Evolutionary conservation across 2,329 filamentous ascomycete genomes (phyloP).

Genomic region (Dothideomycetes sp.): DNA sequence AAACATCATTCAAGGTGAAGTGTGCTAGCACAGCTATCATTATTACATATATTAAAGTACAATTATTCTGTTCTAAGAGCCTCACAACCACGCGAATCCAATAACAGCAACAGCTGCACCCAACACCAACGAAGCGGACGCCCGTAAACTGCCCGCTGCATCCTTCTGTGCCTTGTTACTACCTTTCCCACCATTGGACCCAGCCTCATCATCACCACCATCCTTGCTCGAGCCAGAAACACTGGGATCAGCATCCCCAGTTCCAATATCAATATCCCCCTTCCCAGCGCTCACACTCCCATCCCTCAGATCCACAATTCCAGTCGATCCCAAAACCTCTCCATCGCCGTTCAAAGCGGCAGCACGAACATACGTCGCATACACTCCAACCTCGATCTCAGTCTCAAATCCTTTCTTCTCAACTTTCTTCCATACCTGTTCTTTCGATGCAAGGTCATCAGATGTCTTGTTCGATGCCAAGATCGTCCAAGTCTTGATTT

Average conservation of each 20-base stretch:
- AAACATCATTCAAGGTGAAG: too few relatives aligned
- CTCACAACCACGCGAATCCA: too few relatives aligned
- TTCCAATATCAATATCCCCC: conserved; percentile 6
- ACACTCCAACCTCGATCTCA: conserved; percentile 10
- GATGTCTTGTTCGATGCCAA: conserved; percentile 13
- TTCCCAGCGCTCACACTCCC: not conserved
- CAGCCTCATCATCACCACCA: not conserved
- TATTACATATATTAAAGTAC: too few relatives aligned
- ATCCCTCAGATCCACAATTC: conserved; percentile 15
- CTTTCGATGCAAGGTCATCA: conserved; percentile 1
- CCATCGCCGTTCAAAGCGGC: conserved; percentile 18
- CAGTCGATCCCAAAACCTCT: conserved; percentile 15
- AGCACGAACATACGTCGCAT: conserved; percentile 16
- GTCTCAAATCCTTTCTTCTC: conserved; percentile 17
- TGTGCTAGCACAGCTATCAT: too few relatives aligned
- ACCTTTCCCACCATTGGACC: too few relatives aligned
- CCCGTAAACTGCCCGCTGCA: too few relatives aligned
- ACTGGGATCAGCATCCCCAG: conserved; percentile 4
- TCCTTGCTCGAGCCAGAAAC: conserved; percentile 6
- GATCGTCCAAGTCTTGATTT: conserved; percentile 16
- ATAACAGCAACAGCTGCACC: too few relatives aligned
- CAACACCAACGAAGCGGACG: too few relatives aligned
- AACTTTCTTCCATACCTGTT: conserved; percentile 14
- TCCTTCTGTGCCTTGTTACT: too few relatives aligned
- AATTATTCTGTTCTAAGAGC: too few relatives aligned